A percentile compares a stretch with the other conserved stretches of the same genome.
phyloP scores from a whole-genome alignment of 768 basidiomycete species.

The Hemileccinum rubropunctum region DNA sequence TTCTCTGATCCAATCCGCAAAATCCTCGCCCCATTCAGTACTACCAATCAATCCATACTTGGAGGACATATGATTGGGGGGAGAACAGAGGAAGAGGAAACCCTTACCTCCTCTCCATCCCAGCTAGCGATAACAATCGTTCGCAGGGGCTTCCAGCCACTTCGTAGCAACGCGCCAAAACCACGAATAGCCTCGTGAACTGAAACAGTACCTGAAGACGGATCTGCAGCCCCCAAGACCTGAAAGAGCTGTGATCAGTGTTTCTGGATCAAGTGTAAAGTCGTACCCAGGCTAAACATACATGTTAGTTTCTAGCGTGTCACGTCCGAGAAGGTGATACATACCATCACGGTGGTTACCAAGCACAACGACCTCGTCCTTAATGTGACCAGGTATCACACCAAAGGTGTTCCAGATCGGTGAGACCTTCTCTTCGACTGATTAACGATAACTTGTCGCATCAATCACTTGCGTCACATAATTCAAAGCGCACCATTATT shows the following conservation, averaged over 20 bases:
- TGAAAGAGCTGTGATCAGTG: constrained; percentile 9
- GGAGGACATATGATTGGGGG: neutral
- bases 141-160: constrained; percentile 68
- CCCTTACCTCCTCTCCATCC: constrained; percentile 69
- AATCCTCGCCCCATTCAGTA: constrained; percentile 96
- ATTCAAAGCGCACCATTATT: constrained; percentile 45
- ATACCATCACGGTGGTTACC: constrained; percentile 89
- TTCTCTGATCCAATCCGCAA: constrained; percentile 71
- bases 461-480: neutral
- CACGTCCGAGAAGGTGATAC: constrained; percentile 14
- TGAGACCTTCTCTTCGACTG: constrained; percentile 76
- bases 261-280: neutral
- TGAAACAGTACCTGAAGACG: constrained; percentile 54
- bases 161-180: constrained; percentile 46
- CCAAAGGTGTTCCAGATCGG: constrained; percentile 93
- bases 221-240: constrained; percentile 54
- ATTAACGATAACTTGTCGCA: neutral
- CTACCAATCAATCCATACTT: constrained; percentile 77
- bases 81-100: neutral
- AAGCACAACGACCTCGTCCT: constrained; percentile 81
- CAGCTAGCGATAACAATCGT: constrained; percentile 76
- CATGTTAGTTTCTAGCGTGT: constrained; percentile 4
- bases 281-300: constrained; percentile 23
- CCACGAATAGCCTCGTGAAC: constrained; percentile 56
- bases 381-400: constrained; percentile 79